These are phyloP conservation scores for Phytopythium kandeliae DNA, from an alignment of 352 stramenopile species.

Conservation along the genomic window DNA sequence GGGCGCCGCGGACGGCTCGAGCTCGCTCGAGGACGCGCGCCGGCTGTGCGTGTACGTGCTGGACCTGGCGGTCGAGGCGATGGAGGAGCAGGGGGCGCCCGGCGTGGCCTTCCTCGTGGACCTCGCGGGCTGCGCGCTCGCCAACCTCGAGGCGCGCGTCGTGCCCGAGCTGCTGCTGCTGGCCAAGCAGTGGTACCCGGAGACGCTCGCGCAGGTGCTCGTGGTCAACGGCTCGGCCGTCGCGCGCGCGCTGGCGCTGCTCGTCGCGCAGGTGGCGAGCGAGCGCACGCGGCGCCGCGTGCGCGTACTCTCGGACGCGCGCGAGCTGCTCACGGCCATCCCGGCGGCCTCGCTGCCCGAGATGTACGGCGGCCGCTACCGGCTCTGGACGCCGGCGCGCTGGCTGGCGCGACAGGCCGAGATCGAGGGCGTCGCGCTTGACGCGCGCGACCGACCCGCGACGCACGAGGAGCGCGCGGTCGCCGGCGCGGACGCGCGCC, in stretches of 20 bases:
- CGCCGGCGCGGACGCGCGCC: conserved; percentile 41
- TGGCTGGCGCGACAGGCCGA: conserved; percentile 73
- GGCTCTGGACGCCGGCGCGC: conserved; percentile 34
- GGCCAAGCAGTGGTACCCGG: conserved; percentile 58
- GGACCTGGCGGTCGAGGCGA: conserved; percentile 62
- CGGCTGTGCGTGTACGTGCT: conserved; percentile 72
- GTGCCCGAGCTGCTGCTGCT: conserved; percentile 57
- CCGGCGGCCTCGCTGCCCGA: conserved; percentile 39
- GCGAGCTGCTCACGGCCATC: conserved; percentile 49
- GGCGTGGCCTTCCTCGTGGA: conserved; percentile 70
- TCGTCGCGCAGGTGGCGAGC: conserved; percentile 44
- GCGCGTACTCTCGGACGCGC: conserved; percentile 30
- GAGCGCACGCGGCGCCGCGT: conserved; percentile 44
- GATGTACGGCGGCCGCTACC: conserved; percentile 57
- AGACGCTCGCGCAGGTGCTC: conserved; percentile 53
- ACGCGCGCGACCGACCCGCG: conserved; percentile 15
- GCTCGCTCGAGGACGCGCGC: conserved; percentile 59
- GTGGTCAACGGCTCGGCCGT: conserved; percentile 60
- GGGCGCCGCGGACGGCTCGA: conserved; percentile 49
- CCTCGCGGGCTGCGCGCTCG: conserved; percentile 36
- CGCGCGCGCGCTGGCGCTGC: conserved; percentile 42
- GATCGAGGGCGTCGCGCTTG: conserved; percentile 62
- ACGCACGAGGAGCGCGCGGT: conserved; percentile 44
- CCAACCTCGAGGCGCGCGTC: conserved; percentile 54
- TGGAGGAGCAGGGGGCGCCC: conserved; percentile 60